A percentile compares a stretch with the other conserved stretches of the same genome.
These are phyloP conservation scores for Mycotypha africana DNA, from an alignment of 371 early-diverging fungal genomes.

Conservation along the genomic window DNA sequence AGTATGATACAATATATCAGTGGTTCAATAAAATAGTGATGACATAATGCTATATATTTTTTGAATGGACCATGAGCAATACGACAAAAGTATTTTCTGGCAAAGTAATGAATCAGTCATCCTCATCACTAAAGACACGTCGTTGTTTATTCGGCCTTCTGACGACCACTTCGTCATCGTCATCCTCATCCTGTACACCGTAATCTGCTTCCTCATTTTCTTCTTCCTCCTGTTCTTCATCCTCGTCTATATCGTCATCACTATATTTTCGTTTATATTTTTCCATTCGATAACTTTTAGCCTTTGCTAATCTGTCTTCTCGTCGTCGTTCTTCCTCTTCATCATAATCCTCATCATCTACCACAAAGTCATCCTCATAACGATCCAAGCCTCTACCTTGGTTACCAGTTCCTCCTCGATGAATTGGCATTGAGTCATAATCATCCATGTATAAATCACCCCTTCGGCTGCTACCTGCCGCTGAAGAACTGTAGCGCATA, in stretches of 20 bases:
- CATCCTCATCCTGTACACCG: constrained; percentile 28
- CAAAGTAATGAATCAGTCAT: too few relatives aligned
- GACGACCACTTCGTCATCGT: constrained; percentile 28
- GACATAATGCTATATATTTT: too few relatives aligned
- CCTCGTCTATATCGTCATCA: constrained; percentile 34
- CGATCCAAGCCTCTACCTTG: too few relatives aligned
- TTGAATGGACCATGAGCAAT: too few relatives aligned
- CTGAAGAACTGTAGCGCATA: constrained; percentile 16
- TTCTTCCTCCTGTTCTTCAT: constrained; percentile 23
- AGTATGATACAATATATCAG: too few relatives aligned
- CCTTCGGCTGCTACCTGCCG: too few relatives aligned
- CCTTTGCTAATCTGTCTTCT: constrained; percentile 24
- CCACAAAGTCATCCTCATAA: constrained; percentile 43
- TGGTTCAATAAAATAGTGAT: too few relatives aligned
- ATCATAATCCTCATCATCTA: constrained; percentile 38
- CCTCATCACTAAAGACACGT: constrained; percentile 25
- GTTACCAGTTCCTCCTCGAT: too few relatives aligned
- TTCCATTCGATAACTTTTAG: constrained; percentile 24
- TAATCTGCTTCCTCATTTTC: constrained; percentile 27
- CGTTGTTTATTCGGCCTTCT: constrained; percentile 25
- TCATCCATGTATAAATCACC: too few relatives aligned
- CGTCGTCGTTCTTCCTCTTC: constrained; percentile 32
- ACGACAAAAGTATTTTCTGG: too few relatives aligned
- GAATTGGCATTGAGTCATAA: too few relatives aligned
- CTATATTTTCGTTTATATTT: constrained; percentile 18